phyloP scores from a whole-genome alignment of 768 basidiomycete species.

The Lactarius quietus region DNA sequence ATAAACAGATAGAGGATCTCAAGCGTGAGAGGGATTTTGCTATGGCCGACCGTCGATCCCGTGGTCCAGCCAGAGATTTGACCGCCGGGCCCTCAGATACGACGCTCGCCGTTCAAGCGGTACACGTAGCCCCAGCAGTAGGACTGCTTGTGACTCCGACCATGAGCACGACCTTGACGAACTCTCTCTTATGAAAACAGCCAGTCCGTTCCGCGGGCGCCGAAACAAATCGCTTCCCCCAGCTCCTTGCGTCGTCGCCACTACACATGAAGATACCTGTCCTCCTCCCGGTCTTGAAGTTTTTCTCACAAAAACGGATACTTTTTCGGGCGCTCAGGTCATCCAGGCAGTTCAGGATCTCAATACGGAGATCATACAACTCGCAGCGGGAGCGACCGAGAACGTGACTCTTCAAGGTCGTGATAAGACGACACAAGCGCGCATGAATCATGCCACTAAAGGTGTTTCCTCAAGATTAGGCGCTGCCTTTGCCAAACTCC shows the following conservation, averaged over 20 bases:
- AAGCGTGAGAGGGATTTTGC: conserved; percentile 32
- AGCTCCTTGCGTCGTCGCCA: conserved; percentile 20
- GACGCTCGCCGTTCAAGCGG: conserved; percentile 25
- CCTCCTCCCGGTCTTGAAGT: conserved; percentile 61
- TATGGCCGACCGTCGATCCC: conserved; percentile 22
- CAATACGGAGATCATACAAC: conserved; percentile 78
- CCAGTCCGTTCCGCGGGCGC: conserved; percentile 22
- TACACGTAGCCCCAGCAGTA: conserved; percentile 21
- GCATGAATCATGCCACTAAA: conserved; percentile 50
- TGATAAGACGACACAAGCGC: conserved; percentile 38
- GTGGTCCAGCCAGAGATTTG: conserved; percentile 21
- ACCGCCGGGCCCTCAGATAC: conserved; percentile 17
- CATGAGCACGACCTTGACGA: conserved; percentile 23
- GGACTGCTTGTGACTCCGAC: conserved; percentile 19
- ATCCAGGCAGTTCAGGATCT: conserved; percentile 76
- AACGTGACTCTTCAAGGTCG: conserved; percentile 51
- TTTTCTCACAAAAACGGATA: conserved; percentile 70
- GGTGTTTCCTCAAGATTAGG: conserved; percentile 65
- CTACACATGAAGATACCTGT: conserved; percentile 47
- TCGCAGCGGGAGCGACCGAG: conserved; percentile 72
- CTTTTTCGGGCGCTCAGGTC: conserved; percentile 73
- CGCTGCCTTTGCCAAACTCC: conserved; percentile 53
- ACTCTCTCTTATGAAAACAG: conserved; percentile 9
- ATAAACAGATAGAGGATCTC: conserved; percentile 56
- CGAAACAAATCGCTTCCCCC: conserved; percentile 29